Percentiles rank a stretch among this genome's conserved stretches.
These are phyloP conservation scores for Neopestalotiopsis sp. DNA, from an alignment of 2,329 filamentous ascomycete genomes.

Conservation along the genomic window DNA sequence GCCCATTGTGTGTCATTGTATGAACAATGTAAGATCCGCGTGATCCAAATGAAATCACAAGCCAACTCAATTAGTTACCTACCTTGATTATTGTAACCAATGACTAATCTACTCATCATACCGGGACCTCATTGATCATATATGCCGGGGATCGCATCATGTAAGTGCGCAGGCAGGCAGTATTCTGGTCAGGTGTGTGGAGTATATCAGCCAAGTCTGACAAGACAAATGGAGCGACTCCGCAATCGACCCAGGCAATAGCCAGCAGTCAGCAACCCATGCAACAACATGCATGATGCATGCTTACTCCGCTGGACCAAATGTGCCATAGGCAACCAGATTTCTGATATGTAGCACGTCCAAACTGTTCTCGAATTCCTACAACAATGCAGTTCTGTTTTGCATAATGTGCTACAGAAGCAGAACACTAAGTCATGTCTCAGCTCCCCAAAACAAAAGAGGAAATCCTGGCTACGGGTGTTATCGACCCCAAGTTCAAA, in stretches of 20 bases:
- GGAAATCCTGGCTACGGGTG: conserved; percentile 22
- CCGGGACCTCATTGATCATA: too few relatives aligned
- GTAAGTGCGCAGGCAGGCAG: background rate
- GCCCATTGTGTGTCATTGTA: too few relatives aligned
- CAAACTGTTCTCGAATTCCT: background rate
- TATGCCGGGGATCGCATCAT: too few relatives aligned
- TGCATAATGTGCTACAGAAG: background rate
- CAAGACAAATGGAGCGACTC: background rate
- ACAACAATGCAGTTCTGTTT: background rate
- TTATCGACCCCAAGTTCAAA: conserved; percentile 23
- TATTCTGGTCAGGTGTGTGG: background rate
- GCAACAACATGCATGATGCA: background rate
- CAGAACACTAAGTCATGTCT: background rate
- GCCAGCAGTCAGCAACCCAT: background rate
- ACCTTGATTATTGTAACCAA: too few relatives aligned
- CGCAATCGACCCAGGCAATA: background rate
- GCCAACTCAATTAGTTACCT: too few relatives aligned
- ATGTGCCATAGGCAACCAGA: background rate
- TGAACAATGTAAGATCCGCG: too few relatives aligned
- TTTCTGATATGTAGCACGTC: background rate
- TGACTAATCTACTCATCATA: too few relatives aligned
- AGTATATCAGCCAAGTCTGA: background rate
- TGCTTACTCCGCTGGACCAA: background rate
- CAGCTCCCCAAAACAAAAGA: conserved; percentile 14
- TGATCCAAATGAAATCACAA: too few relatives aligned